phyloP scores from a whole-genome alignment of 768 basidiomycete genomes.

The Rhodocollybia butyracea region DNA sequence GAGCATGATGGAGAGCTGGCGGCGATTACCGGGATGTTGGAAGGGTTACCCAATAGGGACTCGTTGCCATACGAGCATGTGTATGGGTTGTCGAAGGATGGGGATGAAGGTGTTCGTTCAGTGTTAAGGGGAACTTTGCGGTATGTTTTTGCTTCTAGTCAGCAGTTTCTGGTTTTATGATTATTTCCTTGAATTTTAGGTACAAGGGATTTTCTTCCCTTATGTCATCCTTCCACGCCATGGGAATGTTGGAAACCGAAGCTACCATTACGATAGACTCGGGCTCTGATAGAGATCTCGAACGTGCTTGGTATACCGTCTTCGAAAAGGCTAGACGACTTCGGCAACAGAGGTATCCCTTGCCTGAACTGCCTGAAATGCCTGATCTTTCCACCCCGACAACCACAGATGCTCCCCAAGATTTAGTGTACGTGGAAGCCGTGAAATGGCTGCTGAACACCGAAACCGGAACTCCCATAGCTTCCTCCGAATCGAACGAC shows the following conservation, averaged over 20 bases:
- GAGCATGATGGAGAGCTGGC: constrained; percentile 29
- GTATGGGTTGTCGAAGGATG: constrained; percentile 49
- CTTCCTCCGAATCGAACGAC: too few relatives aligned
- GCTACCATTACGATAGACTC: constrained; percentile 22
- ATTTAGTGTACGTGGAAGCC: constrained; percentile 15
- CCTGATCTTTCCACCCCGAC: not conserved
- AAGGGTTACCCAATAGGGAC: constrained; percentile 86
- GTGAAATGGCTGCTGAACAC: constrained; percentile 46
- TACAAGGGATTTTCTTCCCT: constrained; percentile 81
- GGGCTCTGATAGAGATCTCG: constrained; percentile 21
- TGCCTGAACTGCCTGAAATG: constrained; percentile 34
- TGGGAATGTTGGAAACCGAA: constrained; percentile 62
- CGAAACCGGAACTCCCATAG: constrained; percentile 12
- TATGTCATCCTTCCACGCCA: constrained; percentile 65
- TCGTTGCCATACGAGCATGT: constrained; percentile 66
- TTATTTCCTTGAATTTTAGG: too few relatives aligned
- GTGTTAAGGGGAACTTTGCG: constrained; percentile 84
- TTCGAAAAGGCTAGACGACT: constrained; percentile 22
- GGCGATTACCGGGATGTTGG: constrained; percentile 50
- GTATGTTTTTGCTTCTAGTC: constrained; percentile 28
- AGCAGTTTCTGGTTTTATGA: not conserved
- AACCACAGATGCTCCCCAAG: not conserved
- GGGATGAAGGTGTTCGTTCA: constrained; percentile 45
- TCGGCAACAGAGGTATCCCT: constrained; percentile 2
- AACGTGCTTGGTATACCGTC: constrained; percentile 36